A percentile compares a stretch with the other conserved stretches of the same genome.
phyloP scores from a whole-genome alignment of 352 stramenopile genomes.

The Globisporangium heterothallicum region DNA sequence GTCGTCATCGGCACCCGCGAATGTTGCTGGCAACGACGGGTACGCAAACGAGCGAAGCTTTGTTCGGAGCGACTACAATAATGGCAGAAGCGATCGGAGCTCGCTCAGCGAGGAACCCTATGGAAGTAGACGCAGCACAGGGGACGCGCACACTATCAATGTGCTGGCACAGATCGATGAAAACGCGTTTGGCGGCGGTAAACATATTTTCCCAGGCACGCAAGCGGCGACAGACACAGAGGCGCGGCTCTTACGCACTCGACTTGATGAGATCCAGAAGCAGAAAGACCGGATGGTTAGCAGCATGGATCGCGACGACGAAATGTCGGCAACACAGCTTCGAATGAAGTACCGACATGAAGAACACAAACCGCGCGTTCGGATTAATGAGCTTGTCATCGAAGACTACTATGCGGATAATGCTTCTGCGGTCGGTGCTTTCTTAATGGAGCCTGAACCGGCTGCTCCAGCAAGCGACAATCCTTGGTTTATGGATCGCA shows the following conservation, averaged over 20 bases:
- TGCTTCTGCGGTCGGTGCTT: constrained; percentile 25
- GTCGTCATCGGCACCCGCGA: constrained; percentile 1
- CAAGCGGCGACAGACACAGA: constrained; percentile 75
- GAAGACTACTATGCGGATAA: constrained; percentile 77
- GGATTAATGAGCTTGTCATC: constrained; percentile 83
- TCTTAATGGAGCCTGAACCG: constrained; percentile 48
- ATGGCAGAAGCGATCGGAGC: constrained; percentile 15
- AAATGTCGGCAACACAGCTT: constrained; percentile 53
- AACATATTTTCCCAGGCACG: constrained; percentile 57
- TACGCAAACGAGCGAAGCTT: background rate
- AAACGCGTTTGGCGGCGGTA: constrained; percentile 65
- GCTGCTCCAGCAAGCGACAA: constrained; percentile 14
- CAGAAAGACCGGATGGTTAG: constrained; percentile 64
- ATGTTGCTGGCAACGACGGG: background rate
- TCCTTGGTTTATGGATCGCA: constrained; percentile 59
- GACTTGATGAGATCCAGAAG: constrained; percentile 69
- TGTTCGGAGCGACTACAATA: constrained; percentile 2
- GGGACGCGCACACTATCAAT: constrained; percentile 24
- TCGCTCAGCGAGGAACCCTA: constrained; percentile 17
- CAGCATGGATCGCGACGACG: constrained; percentile 33
- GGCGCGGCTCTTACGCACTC: constrained; percentile 68
- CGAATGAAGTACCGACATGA: constrained; percentile 42
- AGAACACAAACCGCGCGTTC: constrained; percentile 41
- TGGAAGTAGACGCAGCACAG: background rate
- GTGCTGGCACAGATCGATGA: constrained; percentile 76